Evolutionary conservation across 2,329 filamentous ascomycete genomes (phyloP), one percentile per base, ranked within the genome.

Genomic region (Fusarium brevicatenulatum): DNA sequence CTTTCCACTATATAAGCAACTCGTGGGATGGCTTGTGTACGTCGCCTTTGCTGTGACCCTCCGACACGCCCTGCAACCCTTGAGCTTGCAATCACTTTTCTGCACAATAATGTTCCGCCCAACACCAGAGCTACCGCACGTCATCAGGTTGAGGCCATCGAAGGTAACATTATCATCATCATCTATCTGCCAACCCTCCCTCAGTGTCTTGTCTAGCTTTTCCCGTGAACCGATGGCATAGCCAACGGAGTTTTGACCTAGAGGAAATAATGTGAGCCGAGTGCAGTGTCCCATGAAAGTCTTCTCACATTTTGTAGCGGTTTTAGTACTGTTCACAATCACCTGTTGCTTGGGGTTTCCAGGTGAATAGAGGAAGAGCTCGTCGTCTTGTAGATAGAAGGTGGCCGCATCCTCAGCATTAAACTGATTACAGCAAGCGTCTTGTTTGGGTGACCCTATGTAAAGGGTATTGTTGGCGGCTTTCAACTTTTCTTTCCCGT

Each of bases 331-430:
- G 4, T 30, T 36, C 5, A 62, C 32, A 39, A n/a, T 25, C 5
- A 62, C 52, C 10, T 39, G 59, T 16, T 62, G 59, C n/a, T 46
- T 57, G 13, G 59, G 52, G 16, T 47, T 62, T 21, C 59, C 59
- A 4, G 59, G 59, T 16, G 59, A 62, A 15, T 62, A 62, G 16
- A 62, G 59, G 9, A 47, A 58, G 18, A 62, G 70, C 34, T 47
- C 34, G 6, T 44, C 10, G 8, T 40, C n/a, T 42, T 57, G 11
- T 11, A 62, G 7, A 4, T 37, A 46, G 34, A 62, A 57, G 32
- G 59, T 57, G 7, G 59, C 52, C 21, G 59, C 37, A 58, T 62
- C 59, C 32, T 62, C 52, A 9, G 40, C 59, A 23, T 57, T 34
- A 9, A 57, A 9, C 23, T 62, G 59, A 34, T 62, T 46, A 25